Base-by-base conservation (phyloP, 2,329 filamentous ascomycete species). In the Arachnopeziza araneosa region DNA sequence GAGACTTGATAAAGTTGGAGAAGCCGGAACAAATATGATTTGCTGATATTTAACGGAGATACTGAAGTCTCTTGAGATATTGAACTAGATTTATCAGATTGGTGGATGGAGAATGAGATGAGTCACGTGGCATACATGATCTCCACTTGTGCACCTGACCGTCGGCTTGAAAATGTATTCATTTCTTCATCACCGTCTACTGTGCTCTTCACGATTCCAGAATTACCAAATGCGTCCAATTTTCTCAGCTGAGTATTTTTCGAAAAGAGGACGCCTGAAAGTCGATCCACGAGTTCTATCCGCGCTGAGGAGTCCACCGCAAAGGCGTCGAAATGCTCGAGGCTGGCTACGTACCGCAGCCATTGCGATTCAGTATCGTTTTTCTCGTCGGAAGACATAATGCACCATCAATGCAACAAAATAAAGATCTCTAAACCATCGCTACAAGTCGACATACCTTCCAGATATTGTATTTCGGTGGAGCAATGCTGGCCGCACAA, bases 271-370 rank as follows among this genome's bases (percentile, higher is more conserved):
- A 59, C 48, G 10, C 50, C 48, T 24, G 52, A 48, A 14, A 55
- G 44, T 23, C 26, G 52, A 59, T 59, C 21, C 19, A 59, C 26
- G 12, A 55, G 30, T 32, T 51, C 57, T n/a, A 55, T 26, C 24
- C 52, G 26, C 14, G 57, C 52, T 23, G 24, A 5, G 24, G 26
- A 24, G 22, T 59, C 44, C 17, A 55, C 26, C 21, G 57, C 57
- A 21, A 55, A 21, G 14, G 57, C n/a, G n/a, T 59, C 57, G 23
- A 30, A 59, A 32, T 59, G 14, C 3, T 55, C 24, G 9, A 59
- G 52, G 19, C 36, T 54, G 9, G 57, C 24, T 9, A 48, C 36
- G 12, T 59, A 59, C 22, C 19, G 24, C 14, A 54, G 52, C 57
- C 57, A 59, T 22, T 50, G n/a, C 17, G 24, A 36, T 44, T 59